Evolutionary conservation across 2,329 filamentous ascomycete genomes (phyloP), one percentile per base, ranked within the genome.

Genomic region (Fusarium penzigii): DNA sequence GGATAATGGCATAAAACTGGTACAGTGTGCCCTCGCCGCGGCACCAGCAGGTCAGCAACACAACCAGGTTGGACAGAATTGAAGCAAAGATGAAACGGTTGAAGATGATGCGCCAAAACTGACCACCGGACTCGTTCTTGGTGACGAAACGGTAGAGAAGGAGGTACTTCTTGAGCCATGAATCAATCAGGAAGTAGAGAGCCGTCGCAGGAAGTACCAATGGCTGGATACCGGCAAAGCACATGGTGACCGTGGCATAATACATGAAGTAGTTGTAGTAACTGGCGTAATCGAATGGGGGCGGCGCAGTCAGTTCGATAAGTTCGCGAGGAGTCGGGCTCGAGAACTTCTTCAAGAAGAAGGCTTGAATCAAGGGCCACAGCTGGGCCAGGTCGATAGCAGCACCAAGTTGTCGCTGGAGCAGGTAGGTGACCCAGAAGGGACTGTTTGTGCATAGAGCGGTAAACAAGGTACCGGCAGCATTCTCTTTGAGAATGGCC

Each of bases 241-340:
- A 91, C 14, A 99, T 78, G 0, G 91, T 88, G 32, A 97, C 89
- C 0, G 93, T 97, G 20, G 89, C 80, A 75, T 97, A 99, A 74
- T 90, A 99, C 29, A 97, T 78, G 72, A 97, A 97, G 71, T 96
- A 97, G 72, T 97, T 97, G 81, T 97, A 99, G 75, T 97, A 97
- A 63, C 85, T 91, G 52, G 94, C 91, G 67, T 97, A 97, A 62
- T 97, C 92, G 69, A 99, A 97, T 1, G 90, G 79, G 2, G 90
- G 92, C 1, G 94, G 94, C 4, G 94, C 94, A 1, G 92, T 96
- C 66, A 94, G 83, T 70, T 96, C 90, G 61, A 97, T 97, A 61
- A 94, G 78, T 70, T 96, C 88, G 61, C 94, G 83, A 6, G 94
- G 94, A 3, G 94, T 97, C 3, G 93, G 93, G 55, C 85, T 88